These are phyloP conservation scores for Mucor indicus DNA, from an alignment of 371 early-diverging fungal genomes.

Conservation along the genomic window DNA sequence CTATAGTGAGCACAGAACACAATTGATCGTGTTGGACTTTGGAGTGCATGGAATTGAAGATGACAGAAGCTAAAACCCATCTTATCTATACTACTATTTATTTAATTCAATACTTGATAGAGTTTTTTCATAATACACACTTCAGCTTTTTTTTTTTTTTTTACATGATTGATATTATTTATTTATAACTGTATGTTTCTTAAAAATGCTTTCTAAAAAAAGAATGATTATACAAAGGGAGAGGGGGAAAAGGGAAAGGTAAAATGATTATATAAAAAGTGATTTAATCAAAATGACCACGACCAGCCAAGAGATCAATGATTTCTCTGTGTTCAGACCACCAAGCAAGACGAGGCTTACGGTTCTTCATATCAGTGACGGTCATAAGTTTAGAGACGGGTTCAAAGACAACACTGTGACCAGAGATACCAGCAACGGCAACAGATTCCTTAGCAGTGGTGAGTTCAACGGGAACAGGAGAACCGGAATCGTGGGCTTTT, in stretches of 20 bases:
- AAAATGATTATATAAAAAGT: not conserved
- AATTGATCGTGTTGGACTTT: slow-evolving; percentile 55
- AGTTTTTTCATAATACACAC: too few relatives aligned
- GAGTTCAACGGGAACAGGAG: slow-evolving; percentile 58
- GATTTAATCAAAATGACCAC: slow-evolving; percentile 10
- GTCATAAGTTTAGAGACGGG: slow-evolving; percentile 66
- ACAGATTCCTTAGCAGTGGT: slow-evolving; percentile 60
- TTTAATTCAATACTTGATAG: too few relatives aligned
- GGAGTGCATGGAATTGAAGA: slow-evolving; percentile 49
- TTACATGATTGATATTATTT: too few relatives aligned
- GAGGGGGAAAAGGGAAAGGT: too few relatives aligned
- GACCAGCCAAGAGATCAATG: slow-evolving; percentile 44
- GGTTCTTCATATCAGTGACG: slow-evolving; percentile 77
- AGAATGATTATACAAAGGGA: too few relatives aligned
- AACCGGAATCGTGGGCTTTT: slow-evolving; percentile 23
- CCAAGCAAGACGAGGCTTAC: slow-evolving; percentile 73
- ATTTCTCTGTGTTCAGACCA: slow-evolving; percentile 68
- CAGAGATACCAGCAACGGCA: slow-evolving; percentile 82
- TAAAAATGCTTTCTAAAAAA: too few relatives aligned
- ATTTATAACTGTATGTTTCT: too few relatives aligned
- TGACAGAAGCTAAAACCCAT: too few relatives aligned
- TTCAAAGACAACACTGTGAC: slow-evolving; percentile 70
- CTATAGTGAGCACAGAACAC: slow-evolving; percentile 38
- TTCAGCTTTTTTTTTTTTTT: too few relatives aligned
- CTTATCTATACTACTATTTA: too few relatives aligned